These are phyloP conservation scores for Fusarium sp. DNA, from an alignment of 2,329 filamentous ascomycete genomes.

Conservation along the genomic window DNA sequence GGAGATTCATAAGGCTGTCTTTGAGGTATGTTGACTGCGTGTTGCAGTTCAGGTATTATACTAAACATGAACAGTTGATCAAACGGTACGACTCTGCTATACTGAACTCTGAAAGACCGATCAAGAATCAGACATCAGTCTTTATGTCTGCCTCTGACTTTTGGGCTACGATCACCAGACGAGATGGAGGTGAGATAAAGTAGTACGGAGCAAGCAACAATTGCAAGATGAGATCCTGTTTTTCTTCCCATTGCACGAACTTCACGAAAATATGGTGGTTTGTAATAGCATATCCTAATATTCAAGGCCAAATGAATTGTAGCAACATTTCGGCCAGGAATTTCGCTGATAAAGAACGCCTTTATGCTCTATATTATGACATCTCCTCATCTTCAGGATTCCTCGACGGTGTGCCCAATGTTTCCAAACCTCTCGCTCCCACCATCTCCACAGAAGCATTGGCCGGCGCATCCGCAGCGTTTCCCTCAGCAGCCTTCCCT, in stretches of 20 bases:
- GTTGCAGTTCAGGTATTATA: rapidly evolving
- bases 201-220: background rate
- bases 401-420: conserved; percentile 49
- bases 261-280: too few relatives aligned
- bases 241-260: too few relatives aligned
- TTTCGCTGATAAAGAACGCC: too few relatives aligned
- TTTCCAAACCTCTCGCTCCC: conserved; percentile 54
- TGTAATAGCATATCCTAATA: background rate
- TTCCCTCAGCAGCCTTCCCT: conserved; percentile 44
- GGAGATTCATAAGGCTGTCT: conserved; percentile 62
- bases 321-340: background rate
- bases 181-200: conserved; percentile 4
- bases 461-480: conserved; percentile 28
- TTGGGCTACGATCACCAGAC: conserved; percentile 50
- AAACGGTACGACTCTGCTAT: conserved; percentile 52
- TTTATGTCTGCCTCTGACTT: conserved; percentile 54
- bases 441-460: conserved; percentile 42
- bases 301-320: background rate
- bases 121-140: conserved; percentile 51
- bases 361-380: background rate
- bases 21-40: conserved; percentile 55
- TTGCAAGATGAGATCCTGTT: background rate
- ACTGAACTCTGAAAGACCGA: conserved; percentile 51
- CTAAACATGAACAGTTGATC: conserved; percentile 44
- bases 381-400: conserved; percentile 43